Evolutionary conservation across 768 basidiomycete genomes (phyloP).

Genomic region (Rhodotorula toruloides): DNA sequence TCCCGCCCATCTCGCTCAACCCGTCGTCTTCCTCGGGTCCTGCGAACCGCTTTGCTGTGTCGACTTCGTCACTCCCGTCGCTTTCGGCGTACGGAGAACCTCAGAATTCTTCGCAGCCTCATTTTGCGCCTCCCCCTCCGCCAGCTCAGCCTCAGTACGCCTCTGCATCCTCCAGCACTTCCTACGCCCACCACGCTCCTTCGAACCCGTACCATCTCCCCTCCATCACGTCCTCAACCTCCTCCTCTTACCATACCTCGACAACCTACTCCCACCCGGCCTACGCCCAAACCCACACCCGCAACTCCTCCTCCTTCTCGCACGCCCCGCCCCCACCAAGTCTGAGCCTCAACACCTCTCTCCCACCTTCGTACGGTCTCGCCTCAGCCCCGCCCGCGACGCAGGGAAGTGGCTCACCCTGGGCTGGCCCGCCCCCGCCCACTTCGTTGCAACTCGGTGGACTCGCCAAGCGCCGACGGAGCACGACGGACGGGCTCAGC

Average conservation of each 20-base stretch:
- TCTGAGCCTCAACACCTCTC: neutral
- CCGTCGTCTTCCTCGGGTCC: neutral
- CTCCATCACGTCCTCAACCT: neutral
- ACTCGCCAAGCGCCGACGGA: constrained; percentile 6
- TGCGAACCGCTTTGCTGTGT: neutral
- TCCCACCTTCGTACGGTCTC: neutral
- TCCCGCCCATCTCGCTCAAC: neutral
- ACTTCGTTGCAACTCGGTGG: neutral
- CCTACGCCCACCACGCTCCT: neutral
- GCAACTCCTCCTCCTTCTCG: neutral
- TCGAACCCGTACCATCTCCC: constrained; percentile 12
- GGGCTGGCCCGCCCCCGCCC: constrained; percentile 19
- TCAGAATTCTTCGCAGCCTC: neutral
- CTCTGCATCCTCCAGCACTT: too few species aligned
- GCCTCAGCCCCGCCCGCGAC: constrained; percentile 9
- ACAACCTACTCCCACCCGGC: constrained; percentile 8
- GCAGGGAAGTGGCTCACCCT: neutral
- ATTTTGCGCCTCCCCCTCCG: neutral
- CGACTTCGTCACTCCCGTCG: neutral
- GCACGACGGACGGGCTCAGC: neutral
- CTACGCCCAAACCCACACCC: too few species aligned
- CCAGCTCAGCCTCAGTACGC: too few species aligned
- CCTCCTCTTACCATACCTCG: neutral
- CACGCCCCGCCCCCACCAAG: constrained; percentile 2
- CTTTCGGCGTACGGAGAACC: neutral